Evolutionary conservation across 768 basidiomycete genomes (phyloP).

Genomic region (Exsudoporus frostii): DNA sequence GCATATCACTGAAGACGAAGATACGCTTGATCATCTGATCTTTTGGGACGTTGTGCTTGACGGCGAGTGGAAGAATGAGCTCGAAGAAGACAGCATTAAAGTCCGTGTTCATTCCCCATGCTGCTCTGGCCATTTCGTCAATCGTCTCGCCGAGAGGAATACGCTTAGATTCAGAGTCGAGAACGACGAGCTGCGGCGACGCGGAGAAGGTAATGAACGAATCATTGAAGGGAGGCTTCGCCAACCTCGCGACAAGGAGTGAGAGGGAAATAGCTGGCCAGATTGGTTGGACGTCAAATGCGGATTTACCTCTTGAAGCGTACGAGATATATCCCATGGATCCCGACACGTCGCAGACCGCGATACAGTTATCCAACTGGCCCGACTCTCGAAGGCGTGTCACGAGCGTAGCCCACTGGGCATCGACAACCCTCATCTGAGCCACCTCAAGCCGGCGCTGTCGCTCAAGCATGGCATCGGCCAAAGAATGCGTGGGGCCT

Average conservation of each 20-base stretch:
- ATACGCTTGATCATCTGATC: constrained; percentile 76
- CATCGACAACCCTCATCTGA: constrained; percentile 48
- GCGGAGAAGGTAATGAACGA: constrained; percentile 68
- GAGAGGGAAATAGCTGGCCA: constrained; percentile 63
- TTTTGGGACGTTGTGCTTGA: constrained; percentile 50
- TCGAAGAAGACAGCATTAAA: constrained; percentile 58
- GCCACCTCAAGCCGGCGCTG: constrained; percentile 32
- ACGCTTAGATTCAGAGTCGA: constrained; percentile 39
- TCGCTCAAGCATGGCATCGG: constrained; percentile 22
- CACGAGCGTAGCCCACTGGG: constrained; percentile 65
- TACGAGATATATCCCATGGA: constrained; percentile 52
- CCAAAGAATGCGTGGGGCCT: background rate
- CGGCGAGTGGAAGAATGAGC: constrained; percentile 60
- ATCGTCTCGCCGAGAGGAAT: constrained; percentile 38
- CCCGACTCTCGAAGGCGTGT: constrained; percentile 51
- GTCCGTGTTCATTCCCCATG: constrained; percentile 62
- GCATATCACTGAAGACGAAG: constrained; percentile 80
- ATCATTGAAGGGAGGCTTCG: constrained; percentile 61
- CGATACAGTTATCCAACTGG: constrained; percentile 57
- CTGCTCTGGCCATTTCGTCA: constrained; percentile 29
- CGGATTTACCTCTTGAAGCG: background rate
- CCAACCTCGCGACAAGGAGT: constrained; percentile 58
- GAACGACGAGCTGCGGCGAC: constrained; percentile 44
- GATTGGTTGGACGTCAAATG: constrained; percentile 42
- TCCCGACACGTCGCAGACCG: constrained; percentile 72